These are phyloP conservation scores for Leptosphaerulina australis DNA, from an alignment of 2,329 filamentous ascomycete genomes.

Conservation along the genomic window DNA sequence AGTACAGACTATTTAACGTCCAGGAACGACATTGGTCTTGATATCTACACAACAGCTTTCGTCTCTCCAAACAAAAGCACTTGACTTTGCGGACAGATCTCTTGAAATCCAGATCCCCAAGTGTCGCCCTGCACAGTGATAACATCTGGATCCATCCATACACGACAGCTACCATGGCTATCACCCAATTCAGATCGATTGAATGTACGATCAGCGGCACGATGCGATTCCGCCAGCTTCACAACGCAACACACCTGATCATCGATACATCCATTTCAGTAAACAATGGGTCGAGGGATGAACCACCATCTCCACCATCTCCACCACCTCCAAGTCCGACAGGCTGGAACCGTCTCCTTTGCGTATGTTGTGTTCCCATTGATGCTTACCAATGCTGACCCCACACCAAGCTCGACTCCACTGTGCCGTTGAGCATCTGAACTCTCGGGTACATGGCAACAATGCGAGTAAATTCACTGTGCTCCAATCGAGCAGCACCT, in stretches of 20 bases:
- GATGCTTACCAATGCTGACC: conserved; percentile 21
- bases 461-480: conserved; percentile 4
- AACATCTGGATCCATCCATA: background rate
- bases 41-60: conserved; percentile 1
- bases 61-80: background rate
- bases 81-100: background rate
- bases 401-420: conserved; percentile 26
- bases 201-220: conserved; percentile 3
- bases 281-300: conserved; percentile 33
- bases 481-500: background rate
- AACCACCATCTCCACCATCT: conserved; percentile 49
- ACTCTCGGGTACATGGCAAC: conserved; percentile 12
- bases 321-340: conserved; percentile 50
- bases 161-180: background rate
- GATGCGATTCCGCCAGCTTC: background rate
- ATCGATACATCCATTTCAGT: conserved; percentile 5
- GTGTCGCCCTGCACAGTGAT: background rate
- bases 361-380: conserved; percentile 21
- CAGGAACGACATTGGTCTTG: conserved; percentile 26
- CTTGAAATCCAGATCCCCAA: background rate
- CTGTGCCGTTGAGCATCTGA: conserved; percentile 24
- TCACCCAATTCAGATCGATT: background rate
- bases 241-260: background rate
- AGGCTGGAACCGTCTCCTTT: conserved; percentile 33
- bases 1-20: conserved; percentile 37